Evolutionary conservation across 192 early-diverging fungal genomes (phyloP), one percentile per base, ranked within the genome.

Genomic region (Chytriomyces confervae): DNA sequence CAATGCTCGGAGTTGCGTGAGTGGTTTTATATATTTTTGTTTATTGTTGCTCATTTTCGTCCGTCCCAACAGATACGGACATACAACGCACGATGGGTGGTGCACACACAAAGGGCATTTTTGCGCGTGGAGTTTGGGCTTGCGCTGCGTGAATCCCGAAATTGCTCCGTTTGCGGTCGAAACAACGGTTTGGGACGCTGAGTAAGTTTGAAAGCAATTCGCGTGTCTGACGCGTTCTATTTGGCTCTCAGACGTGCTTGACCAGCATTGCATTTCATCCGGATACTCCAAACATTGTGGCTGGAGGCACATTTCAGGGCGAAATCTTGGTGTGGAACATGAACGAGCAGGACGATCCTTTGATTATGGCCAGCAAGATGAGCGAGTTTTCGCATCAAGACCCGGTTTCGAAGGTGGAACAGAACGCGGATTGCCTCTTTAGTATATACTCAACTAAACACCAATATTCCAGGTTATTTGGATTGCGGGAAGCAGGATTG

Each of bases 261-360:
- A 86, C 84, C 74, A 71, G 73, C 18, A 61, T 88, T 9, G 78
- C 78, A 0, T 88, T 82, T 51, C 86, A 88, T 83, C 86, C 86
- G 13, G 79, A 77, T 62, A 49, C 70, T 27, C 86, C 86, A 27
- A 79, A 79, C 1, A 47, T 85, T 50, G 72, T 86, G 11, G 86
- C 81, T 1, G 86, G 79, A 8, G 86, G 84, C 3, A 79, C 78
- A 7, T 88, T 82, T 50, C 84, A 81, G 76, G 83, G 85, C 20
- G 83, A 87, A 61, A 51, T 88, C 0, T 69, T 86, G 7, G 62
- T 88, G 9, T 79, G 79, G 69, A 81, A 77, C 29, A 80, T 80
- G 27, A 83, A 78, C 29, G 83, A 86, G 44, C 47, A 79, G 46
- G 66, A 84, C 43, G 84, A 87, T 76, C 77, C 81, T 0, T 48